These are phyloP conservation scores for Xylaria castorea DNA, from an alignment of 495 filamentous ascomycete genomes.

Conservation along the genomic window DNA sequence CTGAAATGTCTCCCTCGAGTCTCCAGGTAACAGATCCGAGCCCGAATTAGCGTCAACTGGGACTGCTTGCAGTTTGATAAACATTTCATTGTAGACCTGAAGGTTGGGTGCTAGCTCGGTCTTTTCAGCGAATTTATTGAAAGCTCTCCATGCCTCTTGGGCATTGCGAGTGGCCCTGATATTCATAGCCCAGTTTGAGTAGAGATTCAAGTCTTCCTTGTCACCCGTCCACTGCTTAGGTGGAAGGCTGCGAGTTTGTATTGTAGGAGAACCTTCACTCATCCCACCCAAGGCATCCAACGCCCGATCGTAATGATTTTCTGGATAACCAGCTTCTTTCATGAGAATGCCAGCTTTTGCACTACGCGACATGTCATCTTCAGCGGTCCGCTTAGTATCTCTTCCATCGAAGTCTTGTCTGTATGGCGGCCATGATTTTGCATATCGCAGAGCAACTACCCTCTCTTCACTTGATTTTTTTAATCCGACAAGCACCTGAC, in stretches of 20 bases:
- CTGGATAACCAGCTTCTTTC: constrained; percentile 50
- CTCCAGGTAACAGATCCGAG: constrained; percentile 46
- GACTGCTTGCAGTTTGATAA: constrained; percentile 48
- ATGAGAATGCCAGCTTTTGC: constrained; percentile 47
- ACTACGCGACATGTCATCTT: constrained; percentile 51
- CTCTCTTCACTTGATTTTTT: constrained; percentile 47
- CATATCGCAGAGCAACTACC: constrained; percentile 43
- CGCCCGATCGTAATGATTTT: constrained; percentile 42
- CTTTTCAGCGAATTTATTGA: constrained; percentile 41
- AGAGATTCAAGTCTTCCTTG: constrained; percentile 37
- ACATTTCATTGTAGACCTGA: constrained; percentile 54
- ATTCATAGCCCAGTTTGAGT: constrained; percentile 44
- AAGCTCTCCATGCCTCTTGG: constrained; percentile 54
- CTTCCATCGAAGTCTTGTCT: constrained; percentile 51
- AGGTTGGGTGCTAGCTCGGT: constrained; percentile 35
- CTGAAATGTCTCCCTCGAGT: constrained; percentile 45
- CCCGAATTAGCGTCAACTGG: constrained; percentile 23
- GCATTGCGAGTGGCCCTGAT: constrained; percentile 51
- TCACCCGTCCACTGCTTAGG: constrained; percentile 33
- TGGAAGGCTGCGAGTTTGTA: constrained; percentile 47
- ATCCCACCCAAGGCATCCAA: constrained; percentile 48
- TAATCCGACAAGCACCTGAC: constrained; percentile 48
- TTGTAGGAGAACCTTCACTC: constrained; percentile 43
- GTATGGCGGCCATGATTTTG: constrained; percentile 56
- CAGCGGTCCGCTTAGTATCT: constrained; percentile 47